These are phyloP conservation scores for Curvularia lunata DNA, from an alignment of 2,329 filamentous ascomycete genomes.

Conservation along the genomic window DNA sequence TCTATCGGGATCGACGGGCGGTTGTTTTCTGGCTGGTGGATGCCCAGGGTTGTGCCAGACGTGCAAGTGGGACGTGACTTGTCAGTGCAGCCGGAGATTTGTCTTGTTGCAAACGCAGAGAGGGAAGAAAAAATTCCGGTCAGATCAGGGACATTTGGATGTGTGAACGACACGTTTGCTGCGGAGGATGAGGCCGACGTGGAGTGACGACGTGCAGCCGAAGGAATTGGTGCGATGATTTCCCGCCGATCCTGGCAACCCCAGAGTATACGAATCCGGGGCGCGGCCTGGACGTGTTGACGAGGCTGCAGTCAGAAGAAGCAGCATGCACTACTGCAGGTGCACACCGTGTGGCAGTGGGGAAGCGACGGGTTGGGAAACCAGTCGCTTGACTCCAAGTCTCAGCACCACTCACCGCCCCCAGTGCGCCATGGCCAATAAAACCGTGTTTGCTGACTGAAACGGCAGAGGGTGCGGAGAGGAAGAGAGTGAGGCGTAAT, in stretches of 20 bases:
- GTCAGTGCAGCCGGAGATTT: neutral
- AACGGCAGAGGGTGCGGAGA: neutral
- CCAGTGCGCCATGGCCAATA: neutral
- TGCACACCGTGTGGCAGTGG: constrained; percentile 31
- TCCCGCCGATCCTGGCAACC: constrained; percentile 10
- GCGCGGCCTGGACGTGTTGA: constrained; percentile 22
- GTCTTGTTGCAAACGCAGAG: neutral
- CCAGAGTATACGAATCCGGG: constrained; percentile 13
- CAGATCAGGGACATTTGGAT: neutral
- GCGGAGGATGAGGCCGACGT: neutral
- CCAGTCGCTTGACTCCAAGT: constrained; percentile 24
- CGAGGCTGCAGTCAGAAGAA: constrained; percentile 21
- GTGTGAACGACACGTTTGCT: neutral
- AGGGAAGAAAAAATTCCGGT: neutral
- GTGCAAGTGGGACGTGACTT: neutral
- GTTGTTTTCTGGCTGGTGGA: neutral
- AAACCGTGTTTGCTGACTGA: constrained; percentile 1
- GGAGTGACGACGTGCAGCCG: neutral
- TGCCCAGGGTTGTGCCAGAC: neutral
- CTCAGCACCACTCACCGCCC: constrained; percentile 35
- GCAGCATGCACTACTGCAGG: constrained; percentile 35
- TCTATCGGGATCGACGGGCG: neutral
- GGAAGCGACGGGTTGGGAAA: constrained; percentile 20
- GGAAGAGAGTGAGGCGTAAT: constrained; percentile 12
- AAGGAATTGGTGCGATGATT: constrained; percentile 9